Base-by-base conservation (phyloP, 345 rosid species). In the Pistacia integerrima region DNA sequence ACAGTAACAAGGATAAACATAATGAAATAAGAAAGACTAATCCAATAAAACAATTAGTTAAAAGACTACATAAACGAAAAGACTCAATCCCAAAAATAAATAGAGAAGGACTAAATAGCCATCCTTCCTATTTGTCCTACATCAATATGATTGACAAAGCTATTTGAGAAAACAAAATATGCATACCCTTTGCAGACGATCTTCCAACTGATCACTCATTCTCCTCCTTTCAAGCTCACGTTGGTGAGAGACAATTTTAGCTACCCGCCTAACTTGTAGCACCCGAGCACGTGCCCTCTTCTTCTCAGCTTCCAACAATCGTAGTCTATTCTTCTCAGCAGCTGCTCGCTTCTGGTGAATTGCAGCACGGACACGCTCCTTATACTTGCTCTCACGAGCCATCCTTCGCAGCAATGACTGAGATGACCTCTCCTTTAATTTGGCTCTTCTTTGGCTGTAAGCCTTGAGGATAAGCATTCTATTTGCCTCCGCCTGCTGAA, bases 241-340 rank as follows among this genome's bases (percentile, higher is more conserved):
- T 65, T 91, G 94, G 56, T 90, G 79, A 77, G 89, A 90, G 71
- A 97, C 87, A 20, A 87, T 88, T 72, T 87, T 87, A 67, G 98
- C 97, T 63, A 91, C 96, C 61, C 79, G 82, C 76, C 82, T 92
- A 58, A 91, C 97, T 85, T 89, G 93, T 77, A 79, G 76, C 74
- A 92, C 68, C 80, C 98, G 89, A 67, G 98, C 95, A 84, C 83
- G 70, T 70, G 98, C 98, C 80, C 87, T 88, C 85, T 85, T 92
- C 88, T 84, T 91, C 86, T 94, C 99, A 18, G 89, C 97, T 80
- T 97, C 99, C 73, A 97, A 79, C 80, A 97, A 84, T 66, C 90
- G 92, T 65, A 89, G 74, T 51, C 99, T 88, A 84, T 97, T 97
- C 86, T 85, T 92, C 91, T 97, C 98, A 22, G 99, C 98, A 80